These are phyloP conservation scores for Myxozyma monticola DNA, from an alignment of 805 yeast genomes.

Conservation along the genomic window DNA sequence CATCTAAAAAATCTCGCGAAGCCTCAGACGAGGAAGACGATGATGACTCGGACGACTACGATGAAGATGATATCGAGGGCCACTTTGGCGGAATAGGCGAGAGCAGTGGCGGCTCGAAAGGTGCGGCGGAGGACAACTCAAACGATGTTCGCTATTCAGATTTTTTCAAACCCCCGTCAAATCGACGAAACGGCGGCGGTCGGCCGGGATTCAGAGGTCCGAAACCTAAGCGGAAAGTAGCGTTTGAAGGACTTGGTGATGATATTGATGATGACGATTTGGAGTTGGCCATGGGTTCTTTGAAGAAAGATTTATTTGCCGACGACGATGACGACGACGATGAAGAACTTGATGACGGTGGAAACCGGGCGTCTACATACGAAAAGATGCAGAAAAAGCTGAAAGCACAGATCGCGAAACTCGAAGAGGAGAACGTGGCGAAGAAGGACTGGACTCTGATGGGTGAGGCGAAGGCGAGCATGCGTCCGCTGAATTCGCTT, in stretches of 20 bases:
- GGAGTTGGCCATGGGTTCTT: conserved; percentile 37
- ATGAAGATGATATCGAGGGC: conserved; percentile 42
- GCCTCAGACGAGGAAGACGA: conserved; percentile 5
- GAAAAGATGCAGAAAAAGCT: conserved; percentile 76
- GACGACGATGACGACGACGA: conserved; percentile 59
- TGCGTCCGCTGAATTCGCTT: conserved; percentile 82
- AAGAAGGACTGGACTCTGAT: conserved; percentile 92
- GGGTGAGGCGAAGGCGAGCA: conserved; percentile 83
- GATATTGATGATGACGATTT: conserved; percentile 33
- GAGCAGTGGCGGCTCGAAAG: background rate
- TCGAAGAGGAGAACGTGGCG: conserved; percentile 85
- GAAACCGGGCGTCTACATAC: conserved; percentile 55
- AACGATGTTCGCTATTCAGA: conserved; percentile 41
- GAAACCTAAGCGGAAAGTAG: conserved; percentile 20
- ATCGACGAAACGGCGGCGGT: conserved; percentile 16
- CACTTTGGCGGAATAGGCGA: conserved; percentile 35
- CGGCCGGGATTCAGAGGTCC: background rate
- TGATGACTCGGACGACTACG: conserved; percentile 30
- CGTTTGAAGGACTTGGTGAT: conserved; percentile 32
- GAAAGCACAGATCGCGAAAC: conserved; percentile 69
- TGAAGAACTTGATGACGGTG: conserved; percentile 59
- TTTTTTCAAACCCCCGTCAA: conserved; percentile 43
- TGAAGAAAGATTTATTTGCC: conserved; percentile 43
- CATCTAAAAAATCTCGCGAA: background rate
- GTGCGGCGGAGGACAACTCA: conserved; percentile 26